Conservation (phyloP, 2,329 filamentous ascomycete species). For the Calonectria pseudoturangicola region DNA sequence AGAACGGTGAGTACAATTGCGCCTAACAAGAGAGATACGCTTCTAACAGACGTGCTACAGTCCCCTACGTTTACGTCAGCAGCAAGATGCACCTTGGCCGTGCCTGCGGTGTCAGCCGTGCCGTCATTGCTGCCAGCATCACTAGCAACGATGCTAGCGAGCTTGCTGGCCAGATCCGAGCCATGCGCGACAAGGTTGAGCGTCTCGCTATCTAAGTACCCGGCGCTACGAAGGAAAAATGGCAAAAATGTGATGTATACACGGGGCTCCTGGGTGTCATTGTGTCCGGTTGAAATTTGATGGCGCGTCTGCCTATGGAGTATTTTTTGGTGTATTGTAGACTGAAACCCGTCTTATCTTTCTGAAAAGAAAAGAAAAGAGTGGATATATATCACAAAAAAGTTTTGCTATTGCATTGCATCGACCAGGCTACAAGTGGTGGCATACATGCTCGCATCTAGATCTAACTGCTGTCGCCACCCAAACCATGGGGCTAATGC, state of each 20-base stretch:
- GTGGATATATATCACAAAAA: slow-evolving; percentile 48
- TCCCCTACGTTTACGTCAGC: slow-evolving; percentile 80
- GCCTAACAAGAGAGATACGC: slow-evolving; percentile 1
- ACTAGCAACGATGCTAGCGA: slow-evolving; percentile 95
- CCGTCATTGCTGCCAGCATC: slow-evolving; percentile 91
- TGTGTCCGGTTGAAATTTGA: slow-evolving; percentile 44
- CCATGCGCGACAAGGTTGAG: slow-evolving; percentile 96
- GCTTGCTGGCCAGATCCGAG: slow-evolving; percentile 89
- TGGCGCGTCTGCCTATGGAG: slow-evolving; percentile 33
- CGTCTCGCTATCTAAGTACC: slow-evolving; percentile 88
- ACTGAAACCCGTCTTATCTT: slow-evolving; percentile 38
- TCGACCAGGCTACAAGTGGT: not conserved
- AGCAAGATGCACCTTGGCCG: slow-evolving; percentile 90
- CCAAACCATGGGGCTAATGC: slow-evolving; percentile 43
- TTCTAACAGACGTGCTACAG: slow-evolving; percentile 47
- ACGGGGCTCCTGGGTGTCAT: slow-evolving; percentile 29
- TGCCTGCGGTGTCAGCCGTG: slow-evolving; percentile 90
- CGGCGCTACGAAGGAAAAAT: slow-evolving; percentile 42
- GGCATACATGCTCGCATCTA: not conserved
- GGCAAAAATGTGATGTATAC: slow-evolving; percentile 26
- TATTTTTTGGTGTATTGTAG: slow-evolving; percentile 44
- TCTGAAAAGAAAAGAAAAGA: slow-evolving; percentile 44
- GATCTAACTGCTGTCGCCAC: slow-evolving; percentile 23
- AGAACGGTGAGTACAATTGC: slow-evolving; percentile 67
- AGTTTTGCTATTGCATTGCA: not conserved